Percentiles rank a stretch among this genome's conserved stretches.
phyloP scores from a whole-genome alignment of 2,329 filamentous ascomycete genomes.

The Colletotrichum sp. region DNA sequence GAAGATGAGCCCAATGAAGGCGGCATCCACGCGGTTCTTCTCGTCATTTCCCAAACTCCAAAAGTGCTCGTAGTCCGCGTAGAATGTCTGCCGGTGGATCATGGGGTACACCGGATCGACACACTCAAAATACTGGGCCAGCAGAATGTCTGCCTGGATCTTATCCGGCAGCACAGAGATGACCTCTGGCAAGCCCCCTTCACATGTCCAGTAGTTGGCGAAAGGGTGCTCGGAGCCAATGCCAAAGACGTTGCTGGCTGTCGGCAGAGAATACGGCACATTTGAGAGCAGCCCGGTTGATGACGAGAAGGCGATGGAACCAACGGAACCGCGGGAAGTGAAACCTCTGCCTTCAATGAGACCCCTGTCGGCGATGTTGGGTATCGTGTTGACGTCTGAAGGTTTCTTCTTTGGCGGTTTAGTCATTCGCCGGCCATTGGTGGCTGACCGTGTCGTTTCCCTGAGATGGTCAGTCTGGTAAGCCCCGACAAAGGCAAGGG shows the following conservation, averaged over 20 bases:
- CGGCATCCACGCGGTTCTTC: conserved; percentile 67
- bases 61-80: conserved; percentile 79
- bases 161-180: conserved; percentile 78
- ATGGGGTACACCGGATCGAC: conserved; percentile 85
- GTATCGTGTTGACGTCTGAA: conserved; percentile 44
- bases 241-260: conserved; percentile 80
- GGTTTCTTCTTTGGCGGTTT: conserved; percentile 62
- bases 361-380: conserved; percentile 62
- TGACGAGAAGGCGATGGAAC: conserved; percentile 38
- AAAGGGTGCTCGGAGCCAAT: conserved; percentile 81
- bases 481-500: background rate
- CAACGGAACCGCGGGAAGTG: conserved; percentile 53
- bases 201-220: conserved; percentile 84
- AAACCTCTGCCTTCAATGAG: conserved; percentile 48
- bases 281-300: conserved; percentile 72
- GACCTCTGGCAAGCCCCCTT: conserved; percentile 76
- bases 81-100: conserved; percentile 77
- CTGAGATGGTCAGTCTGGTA: conserved; percentile 35
- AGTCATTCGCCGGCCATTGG: conserved; percentile 61
- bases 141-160: conserved; percentile 74
- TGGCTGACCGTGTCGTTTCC: conserved; percentile 60
- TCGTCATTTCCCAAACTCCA: conserved; percentile 68
- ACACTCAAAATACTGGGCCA: conserved; percentile 69
- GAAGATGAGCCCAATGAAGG: conserved; percentile 75
- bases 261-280: conserved; percentile 73